phyloP scores from a whole-genome alignment of 2,329 filamentous ascomycete species.

The Scedosporium dehoogii region DNA sequence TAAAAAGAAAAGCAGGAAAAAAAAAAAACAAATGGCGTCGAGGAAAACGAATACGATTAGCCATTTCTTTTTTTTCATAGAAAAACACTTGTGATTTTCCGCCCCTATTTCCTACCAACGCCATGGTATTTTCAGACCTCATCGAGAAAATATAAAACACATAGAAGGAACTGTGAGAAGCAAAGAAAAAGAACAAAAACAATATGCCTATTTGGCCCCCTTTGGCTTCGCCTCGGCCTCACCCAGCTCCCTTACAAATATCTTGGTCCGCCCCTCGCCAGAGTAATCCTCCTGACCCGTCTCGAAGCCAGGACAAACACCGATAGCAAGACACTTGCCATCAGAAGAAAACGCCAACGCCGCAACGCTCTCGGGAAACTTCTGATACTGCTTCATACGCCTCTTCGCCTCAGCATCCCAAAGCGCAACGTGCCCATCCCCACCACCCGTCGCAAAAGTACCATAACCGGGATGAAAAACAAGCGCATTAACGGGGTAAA shows the following conservation, averaged over 20 bases:
- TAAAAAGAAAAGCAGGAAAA: too few relatives aligned
- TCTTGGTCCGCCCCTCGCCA: constrained; percentile 61
- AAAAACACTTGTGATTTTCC: neutral
- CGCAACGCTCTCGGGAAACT: constrained; percentile 69
- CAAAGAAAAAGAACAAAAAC: too few relatives aligned
- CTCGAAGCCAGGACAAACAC: constrained; percentile 79
- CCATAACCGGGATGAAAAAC: constrained; percentile 76
- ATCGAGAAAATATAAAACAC: neutral
- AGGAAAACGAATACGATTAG: neutral
- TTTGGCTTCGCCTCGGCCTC: constrained; percentile 87
- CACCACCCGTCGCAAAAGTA: constrained; percentile 82
- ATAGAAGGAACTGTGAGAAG: too few relatives aligned
- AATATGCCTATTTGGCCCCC: constrained; percentile 46
- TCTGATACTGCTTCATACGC: constrained; percentile 80
- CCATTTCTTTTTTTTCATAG: neutral
- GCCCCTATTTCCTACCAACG: neutral
- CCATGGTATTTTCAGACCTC: neutral
- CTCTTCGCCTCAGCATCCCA: constrained; percentile 91
- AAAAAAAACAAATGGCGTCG: neutral
- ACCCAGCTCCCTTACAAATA: constrained; percentile 74
- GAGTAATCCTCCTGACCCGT: constrained; percentile 72
- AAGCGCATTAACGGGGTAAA: constrained; percentile 85
- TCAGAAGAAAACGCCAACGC: constrained; percentile 68
- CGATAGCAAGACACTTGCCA: constrained; percentile 70
- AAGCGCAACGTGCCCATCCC: constrained; percentile 81